Percentiles rank a stretch among this genome's conserved stretches.
These are phyloP conservation scores for Histomonas meleagridis DNA, from an alignment of 208 protist genomes.

Conservation along the genomic window DNA sequence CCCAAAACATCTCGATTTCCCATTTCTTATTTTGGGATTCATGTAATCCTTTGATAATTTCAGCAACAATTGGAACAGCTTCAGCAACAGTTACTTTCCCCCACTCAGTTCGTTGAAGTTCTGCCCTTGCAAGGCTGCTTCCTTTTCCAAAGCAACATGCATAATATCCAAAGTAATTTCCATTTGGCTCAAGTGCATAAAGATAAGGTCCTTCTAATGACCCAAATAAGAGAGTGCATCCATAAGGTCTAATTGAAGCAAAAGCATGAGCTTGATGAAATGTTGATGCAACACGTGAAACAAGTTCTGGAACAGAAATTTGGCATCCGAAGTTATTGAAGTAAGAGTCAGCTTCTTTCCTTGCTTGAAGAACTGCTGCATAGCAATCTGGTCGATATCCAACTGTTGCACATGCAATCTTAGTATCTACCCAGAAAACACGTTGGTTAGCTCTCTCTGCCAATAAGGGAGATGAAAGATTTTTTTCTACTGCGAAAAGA, in stretches of 20 bases:
- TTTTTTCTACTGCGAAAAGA: slow-evolving; percentile 74
- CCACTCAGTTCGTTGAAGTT: slow-evolving; percentile 3
- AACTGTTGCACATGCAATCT: neutral
- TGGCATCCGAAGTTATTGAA: neutral
- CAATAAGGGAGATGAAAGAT: slow-evolving; percentile 77
- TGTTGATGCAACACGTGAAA: neutral
- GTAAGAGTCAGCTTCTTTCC: neutral
- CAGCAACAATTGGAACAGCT: neutral
- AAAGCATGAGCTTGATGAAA: neutral
- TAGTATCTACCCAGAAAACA: neutral
- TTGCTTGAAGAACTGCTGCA: neutral
- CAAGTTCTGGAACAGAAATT: slow-evolving; percentile 1
- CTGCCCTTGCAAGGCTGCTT: slow-evolving; percentile 24
- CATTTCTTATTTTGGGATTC: slow-evolving; percentile 22
- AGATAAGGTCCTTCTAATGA: neutral
- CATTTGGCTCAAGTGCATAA: slow-evolving; percentile 3
- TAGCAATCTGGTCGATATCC: slow-evolving; percentile 34
- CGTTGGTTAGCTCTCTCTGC: slow-evolving; percentile 58
- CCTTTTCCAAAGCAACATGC: slow-evolving; percentile 14
- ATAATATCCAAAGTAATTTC: neutral
- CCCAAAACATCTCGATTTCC: neutral
- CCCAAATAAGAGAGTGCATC: neutral
- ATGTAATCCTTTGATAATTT: neutral
- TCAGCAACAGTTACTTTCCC: neutral
- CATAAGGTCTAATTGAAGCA: neutral